phyloP scores from a whole-genome alignment of 169 alveolate genomes.

The Cryptosporidium ubiquitum region DNA sequence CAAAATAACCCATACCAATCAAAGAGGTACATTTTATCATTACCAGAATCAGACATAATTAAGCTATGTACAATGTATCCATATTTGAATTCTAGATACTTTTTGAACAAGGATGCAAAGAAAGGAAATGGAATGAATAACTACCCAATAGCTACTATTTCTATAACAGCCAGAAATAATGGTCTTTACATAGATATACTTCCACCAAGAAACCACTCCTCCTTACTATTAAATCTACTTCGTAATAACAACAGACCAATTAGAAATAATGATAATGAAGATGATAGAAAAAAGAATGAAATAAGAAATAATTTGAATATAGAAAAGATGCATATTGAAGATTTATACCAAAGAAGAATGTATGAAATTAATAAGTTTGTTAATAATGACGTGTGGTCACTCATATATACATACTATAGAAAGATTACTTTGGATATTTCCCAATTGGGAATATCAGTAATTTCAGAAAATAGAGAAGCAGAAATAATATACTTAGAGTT shows the following conservation, averaged over 20 bases:
- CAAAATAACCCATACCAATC: constrained; percentile 62
- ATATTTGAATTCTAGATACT: constrained; percentile 56
- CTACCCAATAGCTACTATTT: constrained; percentile 64
- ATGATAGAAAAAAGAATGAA: neutral
- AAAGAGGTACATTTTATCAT: constrained; percentile 50
- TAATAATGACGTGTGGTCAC: constrained; percentile 35
- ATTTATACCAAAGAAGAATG: constrained; percentile 36
- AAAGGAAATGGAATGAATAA: constrained; percentile 11
- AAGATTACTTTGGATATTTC: constrained; percentile 47
- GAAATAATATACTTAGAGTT: constrained; percentile 50
- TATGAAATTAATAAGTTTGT: constrained; percentile 19
- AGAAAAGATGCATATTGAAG: constrained; percentile 10
- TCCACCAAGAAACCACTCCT: constrained; percentile 70
- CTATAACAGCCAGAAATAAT: constrained; percentile 46
- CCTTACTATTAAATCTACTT: constrained; percentile 21
- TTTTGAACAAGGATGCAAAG: constrained; percentile 35
- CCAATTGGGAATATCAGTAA: constrained; percentile 65
- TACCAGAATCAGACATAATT: constrained; percentile 63
- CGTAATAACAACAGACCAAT: neutral
- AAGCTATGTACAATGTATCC: constrained; percentile 62
- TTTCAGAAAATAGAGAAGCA: constrained; percentile 52
- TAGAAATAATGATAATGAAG: neutral
- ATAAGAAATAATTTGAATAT: neutral
- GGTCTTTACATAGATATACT: constrained; percentile 65
- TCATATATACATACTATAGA: constrained; percentile 48